Base-by-base conservation (phyloP, 352 stramenopile genomes). In the Phytophthora cajani region DNA sequence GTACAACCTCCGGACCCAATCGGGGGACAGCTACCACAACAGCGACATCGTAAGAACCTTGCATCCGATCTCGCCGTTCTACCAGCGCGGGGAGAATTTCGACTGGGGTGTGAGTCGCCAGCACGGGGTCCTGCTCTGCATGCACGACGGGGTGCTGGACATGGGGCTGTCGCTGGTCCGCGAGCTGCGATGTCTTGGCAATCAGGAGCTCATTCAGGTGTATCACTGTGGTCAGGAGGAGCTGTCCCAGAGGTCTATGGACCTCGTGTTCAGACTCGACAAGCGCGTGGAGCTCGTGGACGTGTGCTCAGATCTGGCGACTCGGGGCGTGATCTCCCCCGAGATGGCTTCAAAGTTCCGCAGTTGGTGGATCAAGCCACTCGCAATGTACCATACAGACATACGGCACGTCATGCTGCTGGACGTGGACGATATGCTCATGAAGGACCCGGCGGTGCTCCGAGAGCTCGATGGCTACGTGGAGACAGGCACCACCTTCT, bases 401-500 rank as follows among this genome's bases (percentile, higher is more conserved):
- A 11, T 83, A 8, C 65, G 64, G 3, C 65, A 85, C 9, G 75
- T 81, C 17, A 67, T 83, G 54, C 21, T 85, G n/a, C 21, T 81
- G 5, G 82, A 90, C 64, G 79, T 82, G 17, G 82, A 88, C 58
- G 82, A 83, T 21, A 64, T 90, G 30, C 62, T 81, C 36, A 51
- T 90, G 33, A 77, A 77, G 19, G 68, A 90, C 60, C 79, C 79
- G 12, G 76, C 79, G 2, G 32, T 69, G 47, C 36, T 89, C n/a
- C 69, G 81, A 0, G 33, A 75, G 5, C 62, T 80, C 5, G 58
- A 77, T 3, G 77, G 70, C 53, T 89, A 90, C 62, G 55, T 71
- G 60, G 27, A 53, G 17, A 88, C 74, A 9, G 82, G 80, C 50
- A 88, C 82, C 1, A 80, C 77, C 7, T 90, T 90, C 64, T 90